Percentiles rank a stretch among this genome's conserved stretches.
Evolutionary conservation across 2,329 filamentous ascomycete genomes (phyloP).

Genomic region (Elsinoe perseae): DNA sequence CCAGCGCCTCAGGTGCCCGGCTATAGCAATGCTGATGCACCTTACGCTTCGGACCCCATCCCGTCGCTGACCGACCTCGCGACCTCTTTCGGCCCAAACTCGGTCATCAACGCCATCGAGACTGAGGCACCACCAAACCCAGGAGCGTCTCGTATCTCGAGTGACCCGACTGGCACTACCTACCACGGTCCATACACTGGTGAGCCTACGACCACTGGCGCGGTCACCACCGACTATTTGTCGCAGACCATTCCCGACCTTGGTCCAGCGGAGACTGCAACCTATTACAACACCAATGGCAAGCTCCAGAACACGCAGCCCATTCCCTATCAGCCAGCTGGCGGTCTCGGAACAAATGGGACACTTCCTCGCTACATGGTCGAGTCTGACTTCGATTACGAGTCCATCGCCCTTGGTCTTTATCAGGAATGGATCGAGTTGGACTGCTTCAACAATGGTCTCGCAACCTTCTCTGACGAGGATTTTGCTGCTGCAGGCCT

Average conservation of each 20-base stretch:
- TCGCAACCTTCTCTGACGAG: conserved; percentile 58
- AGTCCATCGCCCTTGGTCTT: conserved; percentile 64
- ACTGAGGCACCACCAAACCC: conserved; percentile 29
- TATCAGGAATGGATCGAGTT: conserved; percentile 83
- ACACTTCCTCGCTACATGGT: conserved; percentile 66
- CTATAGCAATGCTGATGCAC: conserved; percentile 39
- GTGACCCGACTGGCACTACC: conserved; percentile 49
- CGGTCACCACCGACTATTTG: conserved; percentile 51
- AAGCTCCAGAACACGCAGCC: conserved; percentile 58
- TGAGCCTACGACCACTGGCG: conserved; percentile 60
- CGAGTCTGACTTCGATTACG: conserved; percentile 74
- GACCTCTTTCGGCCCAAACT: conserved; percentile 38
- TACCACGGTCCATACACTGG: conserved; percentile 63
- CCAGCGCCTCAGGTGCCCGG: conserved; percentile 28
- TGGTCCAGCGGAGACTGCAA: conserved; percentile 49
- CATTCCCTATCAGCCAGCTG: conserved; percentile 60
- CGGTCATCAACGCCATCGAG: conserved; percentile 34
- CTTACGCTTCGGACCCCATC: conserved; percentile 32
- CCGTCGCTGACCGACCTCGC: conserved; percentile 31
- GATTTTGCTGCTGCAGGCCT: conserved; percentile 64
- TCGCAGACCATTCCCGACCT: conserved; percentile 53
- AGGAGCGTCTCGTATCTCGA: conserved; percentile 40
- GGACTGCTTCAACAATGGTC: conserved; percentile 70
- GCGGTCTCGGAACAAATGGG: conserved; percentile 72
- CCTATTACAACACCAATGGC: conserved; percentile 65